A percentile compares a stretch with the other conserved stretches of the same genome.
Conservation (phyloP, 2,329 filamentous ascomycete species). For the Colletotrichum spaethianum region DNA sequence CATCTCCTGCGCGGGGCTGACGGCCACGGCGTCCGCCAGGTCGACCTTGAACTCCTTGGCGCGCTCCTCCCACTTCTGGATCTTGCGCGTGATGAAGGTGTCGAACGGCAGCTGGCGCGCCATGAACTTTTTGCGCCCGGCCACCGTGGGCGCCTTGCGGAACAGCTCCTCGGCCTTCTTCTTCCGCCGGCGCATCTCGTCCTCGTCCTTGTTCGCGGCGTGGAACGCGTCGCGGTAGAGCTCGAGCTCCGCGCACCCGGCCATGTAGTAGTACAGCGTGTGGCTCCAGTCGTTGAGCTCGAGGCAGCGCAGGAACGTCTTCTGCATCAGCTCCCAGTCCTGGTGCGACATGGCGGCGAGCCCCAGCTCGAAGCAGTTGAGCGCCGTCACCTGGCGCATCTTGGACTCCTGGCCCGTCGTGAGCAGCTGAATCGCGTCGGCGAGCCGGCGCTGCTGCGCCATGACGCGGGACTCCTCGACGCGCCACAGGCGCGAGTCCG, state of each 20-base stretch:
- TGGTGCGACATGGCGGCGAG: slow-evolving; percentile 85
- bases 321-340: slow-evolving; percentile 80
- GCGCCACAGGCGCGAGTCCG: slow-evolving; percentile 86
- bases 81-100: slow-evolving; percentile 84
- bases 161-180: slow-evolving; percentile 78
- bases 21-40: slow-evolving; percentile 84
- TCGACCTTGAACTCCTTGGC: slow-evolving; percentile 76
- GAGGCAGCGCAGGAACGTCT: slow-evolving; percentile 81
- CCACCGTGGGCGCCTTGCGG: slow-evolving; percentile 78
- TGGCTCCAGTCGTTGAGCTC: slow-evolving; percentile 94
- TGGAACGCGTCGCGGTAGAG: slow-evolving; percentile 78
- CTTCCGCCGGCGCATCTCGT: slow-evolving; percentile 70
- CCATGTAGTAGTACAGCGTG: slow-evolving; percentile 90
- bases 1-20: slow-evolving; percentile 90
- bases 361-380: slow-evolving; percentile 88
- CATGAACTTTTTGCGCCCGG: slow-evolving; percentile 92
- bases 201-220: slow-evolving; percentile 48
- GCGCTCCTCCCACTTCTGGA: slow-evolving; percentile 89
- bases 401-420: slow-evolving; percentile 72
- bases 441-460: slow-evolving; percentile 76
- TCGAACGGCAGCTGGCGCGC: slow-evolving; percentile 92
- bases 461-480: slow-evolving; percentile 88
- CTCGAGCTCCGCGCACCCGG: slow-evolving; percentile 83
- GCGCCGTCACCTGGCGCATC: slow-evolving; percentile 89
- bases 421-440: slow-evolving; percentile 77